phyloP scores from a whole-genome alignment of 2,329 filamentous ascomycete genomes.

The Paracamarosporium sp. region DNA sequence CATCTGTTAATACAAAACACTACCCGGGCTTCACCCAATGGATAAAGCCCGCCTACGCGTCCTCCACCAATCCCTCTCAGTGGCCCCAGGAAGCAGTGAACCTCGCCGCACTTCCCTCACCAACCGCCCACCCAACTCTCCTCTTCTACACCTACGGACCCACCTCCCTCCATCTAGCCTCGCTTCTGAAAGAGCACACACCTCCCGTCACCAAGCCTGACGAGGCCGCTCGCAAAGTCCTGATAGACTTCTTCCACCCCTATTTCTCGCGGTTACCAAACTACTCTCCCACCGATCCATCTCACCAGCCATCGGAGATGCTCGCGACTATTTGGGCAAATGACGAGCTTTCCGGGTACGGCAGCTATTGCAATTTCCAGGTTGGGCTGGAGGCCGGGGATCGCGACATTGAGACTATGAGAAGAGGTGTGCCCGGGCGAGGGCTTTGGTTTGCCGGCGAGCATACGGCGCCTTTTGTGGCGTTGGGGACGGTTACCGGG shows the following conservation, averaged over 20 bases:
- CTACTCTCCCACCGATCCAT: constrained; percentile 61
- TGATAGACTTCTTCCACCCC: constrained; percentile 74
- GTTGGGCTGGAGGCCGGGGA: constrained; percentile 74
- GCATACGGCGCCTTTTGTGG: constrained; percentile 89
- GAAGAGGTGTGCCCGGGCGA: constrained; percentile 63
- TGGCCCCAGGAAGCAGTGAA: constrained; percentile 84
- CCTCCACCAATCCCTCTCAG: constrained; percentile 63
- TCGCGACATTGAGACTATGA: constrained; percentile 69
- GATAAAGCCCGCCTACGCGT: constrained; percentile 72
- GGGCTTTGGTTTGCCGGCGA: constrained; percentile 88
- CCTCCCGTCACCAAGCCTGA: constrained; percentile 49
- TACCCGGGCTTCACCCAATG: constrained; percentile 77
- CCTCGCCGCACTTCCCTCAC: constrained; percentile 68
- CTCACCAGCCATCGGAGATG: constrained; percentile 68
- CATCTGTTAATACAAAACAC: constrained; percentile 38
- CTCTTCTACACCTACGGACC: constrained; percentile 81
- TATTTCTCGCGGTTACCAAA: constrained; percentile 79
- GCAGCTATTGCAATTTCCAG: constrained; percentile 87
- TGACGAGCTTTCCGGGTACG: constrained; percentile 80
- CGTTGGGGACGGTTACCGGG: constrained; percentile 85
- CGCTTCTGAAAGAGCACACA: constrained; percentile 26
- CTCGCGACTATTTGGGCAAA: constrained; percentile 79
- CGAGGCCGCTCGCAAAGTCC: constrained; percentile 50
- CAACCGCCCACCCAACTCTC: constrained; percentile 75
- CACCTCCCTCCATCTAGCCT: constrained; percentile 40